These are phyloP conservation scores for Paraphoma sp. DNA, from an alignment of 2,329 filamentous ascomycete genomes.

Conservation along the genomic window DNA sequence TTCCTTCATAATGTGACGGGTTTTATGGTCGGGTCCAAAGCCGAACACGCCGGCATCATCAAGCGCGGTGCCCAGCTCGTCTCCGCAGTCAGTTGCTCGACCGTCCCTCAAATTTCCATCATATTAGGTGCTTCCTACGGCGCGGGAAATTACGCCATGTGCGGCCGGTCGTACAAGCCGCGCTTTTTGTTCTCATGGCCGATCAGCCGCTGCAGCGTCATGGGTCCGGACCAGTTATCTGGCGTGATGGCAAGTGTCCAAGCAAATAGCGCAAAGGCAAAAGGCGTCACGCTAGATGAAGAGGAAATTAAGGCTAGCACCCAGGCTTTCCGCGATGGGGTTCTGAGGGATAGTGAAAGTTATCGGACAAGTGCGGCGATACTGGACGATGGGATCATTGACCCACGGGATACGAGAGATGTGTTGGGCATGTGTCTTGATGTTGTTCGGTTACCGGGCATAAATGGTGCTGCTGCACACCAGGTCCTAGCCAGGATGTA, in stretches of 20 bases:
- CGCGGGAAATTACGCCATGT: slow-evolving; percentile 58
- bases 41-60: slow-evolving; percentile 54
- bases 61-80: slow-evolving; percentile 55
- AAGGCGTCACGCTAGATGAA: slow-evolving; percentile 22
- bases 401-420: slow-evolving; percentile 48
- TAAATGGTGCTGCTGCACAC: slow-evolving; percentile 35
- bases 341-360: slow-evolving; percentile 39
- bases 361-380: slow-evolving; percentile 43
- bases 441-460: slow-evolving; percentile 27
- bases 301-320: slow-evolving; percentile 32
- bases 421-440: slow-evolving; percentile 49
- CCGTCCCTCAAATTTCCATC: slow-evolving; percentile 54
- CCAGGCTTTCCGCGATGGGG: slow-evolving; percentile 31
- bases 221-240: slow-evolving; percentile 50
- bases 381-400: slow-evolving; percentile 50
- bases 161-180: slow-evolving; percentile 51
- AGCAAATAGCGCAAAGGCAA: slow-evolving; percentile 1
- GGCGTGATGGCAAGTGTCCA: slow-evolving; percentile 50
- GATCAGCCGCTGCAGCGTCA: slow-evolving; percentile 49
- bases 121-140: slow-evolving; percentile 56
- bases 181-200: slow-evolving; percentile 55
- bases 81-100: slow-evolving; percentile 53
- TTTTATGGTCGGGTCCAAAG: slow-evolving; percentile 57
- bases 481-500: slow-evolving; percentile 29
- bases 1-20: slow-evolving; percentile 58